Conservation (phyloP, 148 eudicot genomes). For the Polygonum aviculare region DNA sequence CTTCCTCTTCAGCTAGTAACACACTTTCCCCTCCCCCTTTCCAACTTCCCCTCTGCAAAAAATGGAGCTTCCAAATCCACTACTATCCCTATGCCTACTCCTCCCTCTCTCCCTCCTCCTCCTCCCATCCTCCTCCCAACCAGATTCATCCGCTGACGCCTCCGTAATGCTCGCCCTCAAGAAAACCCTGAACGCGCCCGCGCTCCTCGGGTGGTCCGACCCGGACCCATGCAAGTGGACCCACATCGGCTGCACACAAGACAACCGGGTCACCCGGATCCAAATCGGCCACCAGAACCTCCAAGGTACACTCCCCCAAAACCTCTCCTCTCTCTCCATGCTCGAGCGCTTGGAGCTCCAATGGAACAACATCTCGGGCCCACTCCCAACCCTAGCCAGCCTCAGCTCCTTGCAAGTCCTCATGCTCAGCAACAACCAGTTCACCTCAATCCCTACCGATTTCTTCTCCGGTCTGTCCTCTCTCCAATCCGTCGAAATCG, state of each 20-base stretch:
- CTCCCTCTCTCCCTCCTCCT: not conserved
- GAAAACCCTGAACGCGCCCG: conserved; percentile 43
- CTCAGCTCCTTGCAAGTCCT: conserved; percentile 54
- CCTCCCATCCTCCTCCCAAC: not conserved
- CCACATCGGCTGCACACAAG: conserved; percentile 47
- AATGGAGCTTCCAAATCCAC: not conserved
- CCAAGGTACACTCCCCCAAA: conserved; percentile 65
- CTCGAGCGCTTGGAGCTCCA: conserved; percentile 79
- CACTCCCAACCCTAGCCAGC: conserved; percentile 57
- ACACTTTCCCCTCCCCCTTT: not conserved
- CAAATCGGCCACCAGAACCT: conserved; percentile 80
- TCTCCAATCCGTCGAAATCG: conserved; percentile 67
- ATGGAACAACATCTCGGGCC: conserved; percentile 73
- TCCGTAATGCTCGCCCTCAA: conserved; percentile 64
- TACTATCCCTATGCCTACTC: not conserved
- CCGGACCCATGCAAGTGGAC: conserved; percentile 84
- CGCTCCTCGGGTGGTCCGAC: conserved; percentile 54
- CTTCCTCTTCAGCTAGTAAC: not conserved
- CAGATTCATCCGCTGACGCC: conserved; percentile 26
- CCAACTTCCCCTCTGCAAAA: not conserved
- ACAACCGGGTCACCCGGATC: conserved; percentile 66
- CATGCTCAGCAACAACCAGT: conserved; percentile 63
- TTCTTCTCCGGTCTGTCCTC: conserved; percentile 62
- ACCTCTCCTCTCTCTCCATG: conserved; percentile 35
- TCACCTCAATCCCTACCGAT: conserved; percentile 52